Conservation (phyloP, 345 rosid species). For the Murraya paniculata region DNA sequence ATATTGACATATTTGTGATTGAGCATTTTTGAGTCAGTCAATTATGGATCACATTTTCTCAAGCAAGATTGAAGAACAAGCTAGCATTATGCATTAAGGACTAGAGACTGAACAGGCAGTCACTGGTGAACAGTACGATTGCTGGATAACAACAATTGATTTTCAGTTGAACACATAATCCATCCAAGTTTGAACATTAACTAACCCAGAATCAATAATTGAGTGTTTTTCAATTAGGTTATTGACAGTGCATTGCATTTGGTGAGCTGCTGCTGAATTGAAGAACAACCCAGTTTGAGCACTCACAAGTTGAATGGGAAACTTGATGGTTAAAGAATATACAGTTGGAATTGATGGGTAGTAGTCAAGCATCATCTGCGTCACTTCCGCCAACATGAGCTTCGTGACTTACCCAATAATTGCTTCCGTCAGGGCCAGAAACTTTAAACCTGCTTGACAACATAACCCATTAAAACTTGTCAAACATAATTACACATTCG, state of each 20-base stretch:
- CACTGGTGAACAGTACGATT: not conserved
- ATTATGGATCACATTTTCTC: not conserved
- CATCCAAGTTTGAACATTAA: constrained; percentile 9
- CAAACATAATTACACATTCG: constrained; percentile 10
- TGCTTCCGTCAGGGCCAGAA: constrained; percentile 85
- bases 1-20: not conserved
- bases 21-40: not conserved
- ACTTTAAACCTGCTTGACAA: constrained; percentile 75
- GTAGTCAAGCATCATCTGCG: constrained; percentile 81
- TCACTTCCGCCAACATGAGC: constrained; percentile 81
- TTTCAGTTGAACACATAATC: constrained; percentile 13
- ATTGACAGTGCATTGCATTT: constrained; percentile 16
- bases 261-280: constrained; percentile 19
- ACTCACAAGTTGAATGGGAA: constrained; percentile 30
- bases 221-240: constrained; percentile 23
- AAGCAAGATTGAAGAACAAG: not conserved
- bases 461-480: constrained; percentile 16
- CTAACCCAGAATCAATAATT: constrained; percentile 29
- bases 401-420: constrained; percentile 72
- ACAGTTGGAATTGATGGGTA: constrained; percentile 28
- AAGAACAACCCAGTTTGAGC: constrained; percentile 17
- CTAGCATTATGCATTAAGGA: not conserved
- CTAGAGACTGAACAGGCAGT: not conserved
- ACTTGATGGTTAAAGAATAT: constrained; percentile 33
- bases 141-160: not conserved